Evolutionary conservation across 2,329 filamentous ascomycete species (phyloP), one percentile per base, ranked within the genome.

Genomic region (Tympanopsis confertula): DNA sequence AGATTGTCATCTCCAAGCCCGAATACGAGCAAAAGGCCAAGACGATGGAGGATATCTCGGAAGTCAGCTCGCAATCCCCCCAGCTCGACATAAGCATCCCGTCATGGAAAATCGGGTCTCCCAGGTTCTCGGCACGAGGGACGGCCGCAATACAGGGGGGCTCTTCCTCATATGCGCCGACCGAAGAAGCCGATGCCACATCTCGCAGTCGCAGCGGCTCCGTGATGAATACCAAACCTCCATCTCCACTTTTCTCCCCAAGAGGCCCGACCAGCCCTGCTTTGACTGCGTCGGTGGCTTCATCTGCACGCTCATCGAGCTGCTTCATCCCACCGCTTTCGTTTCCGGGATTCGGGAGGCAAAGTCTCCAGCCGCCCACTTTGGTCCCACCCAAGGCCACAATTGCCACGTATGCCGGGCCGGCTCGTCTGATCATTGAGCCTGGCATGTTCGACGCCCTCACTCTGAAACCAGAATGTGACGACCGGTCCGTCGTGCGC

Each of bases 401-500:
- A 35, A 38, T 17, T 35, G 37, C 28, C 38, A 40, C 38, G 32
- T 17, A 35, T 17, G 10, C 19, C 14, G n/a, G 35, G 20, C 20
- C 13, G 19, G 20, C 19, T 22, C 13, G 20, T 40, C 44, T 66
- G 35, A 58, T 68, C 28, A 77, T 84, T 39, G 74, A 78, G 48
- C 82, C 87, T 1, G 71, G 76, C 44, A 84, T 95, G 59, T 96
- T 88, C 54, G 86, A 94, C 53, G 65, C 68, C 4, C 68, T 96
- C 40, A 85, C 85, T 4, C 77, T 82, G 46, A 82, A 86, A 45
- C 86, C 89, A 35, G 61, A 62, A n/a, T 81, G 76, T 47, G 85
- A 96, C 54, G 78, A 94, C 53, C 72, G 74, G 35, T 67, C 79
- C 1, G 78, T 94, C 40, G 89, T 98, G 17, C 82, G 86, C 41